Conservation (phyloP, 768 basidiomycete genomes). For the Pleurotus giganteus region DNA sequence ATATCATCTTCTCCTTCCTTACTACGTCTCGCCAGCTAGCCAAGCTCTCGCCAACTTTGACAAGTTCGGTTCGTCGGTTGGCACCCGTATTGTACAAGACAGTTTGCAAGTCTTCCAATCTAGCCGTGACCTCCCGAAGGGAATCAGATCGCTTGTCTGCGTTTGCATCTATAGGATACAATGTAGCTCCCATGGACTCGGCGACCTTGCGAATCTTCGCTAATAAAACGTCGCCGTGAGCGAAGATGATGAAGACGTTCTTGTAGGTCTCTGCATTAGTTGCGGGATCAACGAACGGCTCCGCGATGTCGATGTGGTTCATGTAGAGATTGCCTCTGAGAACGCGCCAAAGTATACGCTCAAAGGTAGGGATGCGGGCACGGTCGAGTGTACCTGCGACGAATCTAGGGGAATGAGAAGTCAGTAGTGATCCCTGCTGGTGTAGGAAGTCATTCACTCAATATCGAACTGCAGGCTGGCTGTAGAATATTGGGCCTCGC, state of each 20-base stretch:
- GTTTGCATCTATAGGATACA: slow-evolving; percentile 95
- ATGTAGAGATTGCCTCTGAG: slow-evolving; percentile 97
- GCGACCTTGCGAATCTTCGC: slow-evolving; percentile 97
- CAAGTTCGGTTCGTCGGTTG: slow-evolving; percentile 79
- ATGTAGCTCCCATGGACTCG: slow-evolving; percentile 97
- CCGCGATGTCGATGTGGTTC: slow-evolving; percentile 95
- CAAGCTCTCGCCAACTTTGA: slow-evolving; percentile 81
- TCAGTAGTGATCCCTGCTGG: background rate
- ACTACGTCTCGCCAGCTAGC: slow-evolving; percentile 94
- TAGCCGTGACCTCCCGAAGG: slow-evolving; percentile 81
- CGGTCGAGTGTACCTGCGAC: slow-evolving; percentile 97
- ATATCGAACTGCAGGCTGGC: slow-evolving; percentile 73
- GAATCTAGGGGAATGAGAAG: slow-evolving; percentile 52
- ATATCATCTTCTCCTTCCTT: slow-evolving; percentile 92
- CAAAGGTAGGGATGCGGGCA: slow-evolving; percentile 86
- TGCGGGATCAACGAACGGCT: slow-evolving; percentile 86
- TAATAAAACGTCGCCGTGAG: slow-evolving; percentile 89
- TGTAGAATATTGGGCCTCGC: slow-evolving; percentile 58
- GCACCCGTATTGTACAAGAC: slow-evolving; percentile 87
- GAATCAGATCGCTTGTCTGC: slow-evolving; percentile 90
- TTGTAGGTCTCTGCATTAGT: slow-evolving; percentile 87
- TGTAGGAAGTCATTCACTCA: slow-evolving; percentile 53
- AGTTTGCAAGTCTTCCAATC: slow-evolving; percentile 88
- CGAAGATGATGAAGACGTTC: slow-evolving; percentile 99
- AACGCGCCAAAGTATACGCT: slow-evolving; percentile 97